Evolutionary conservation across 768 basidiomycete genomes (phyloP).

Genomic region (Ramaria rubella): DNA sequence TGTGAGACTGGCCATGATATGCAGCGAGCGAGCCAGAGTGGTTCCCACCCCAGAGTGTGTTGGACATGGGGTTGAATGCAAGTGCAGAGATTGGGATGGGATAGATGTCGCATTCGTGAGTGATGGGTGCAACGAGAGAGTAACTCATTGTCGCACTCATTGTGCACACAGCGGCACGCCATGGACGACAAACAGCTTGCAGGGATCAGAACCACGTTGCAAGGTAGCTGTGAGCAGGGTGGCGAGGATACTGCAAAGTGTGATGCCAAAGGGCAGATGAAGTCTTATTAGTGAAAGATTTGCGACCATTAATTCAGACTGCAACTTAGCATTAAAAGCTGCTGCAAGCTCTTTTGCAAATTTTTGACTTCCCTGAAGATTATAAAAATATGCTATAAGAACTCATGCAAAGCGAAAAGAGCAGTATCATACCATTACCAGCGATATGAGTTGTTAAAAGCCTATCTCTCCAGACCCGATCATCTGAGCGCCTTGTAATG

Average conservation of each 20-base stretch:
- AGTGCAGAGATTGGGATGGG: constrained; percentile 58
- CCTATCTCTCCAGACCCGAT: constrained; percentile 58
- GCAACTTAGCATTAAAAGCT: constrained; percentile 38
- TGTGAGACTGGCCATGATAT: constrained; percentile 54
- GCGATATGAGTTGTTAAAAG: constrained; percentile 38
- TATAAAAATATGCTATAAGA: neutral
- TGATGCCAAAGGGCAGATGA: too few relatives aligned
- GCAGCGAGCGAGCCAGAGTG: constrained; percentile 64
- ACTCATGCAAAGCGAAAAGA: neutral
- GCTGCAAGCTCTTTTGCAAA: constrained; percentile 52
- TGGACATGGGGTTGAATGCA: constrained; percentile 86
- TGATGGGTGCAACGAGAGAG: constrained; percentile 4
- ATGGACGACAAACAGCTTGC: constrained; percentile 11
- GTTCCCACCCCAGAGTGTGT: constrained; percentile 82
- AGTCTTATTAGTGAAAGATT: too few relatives aligned
- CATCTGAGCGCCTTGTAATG: constrained; percentile 57
- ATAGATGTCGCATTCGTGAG: constrained; percentile 14
- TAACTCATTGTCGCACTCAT: constrained; percentile 12
- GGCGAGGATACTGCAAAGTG: too few relatives aligned
- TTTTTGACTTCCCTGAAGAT: constrained; percentile 56
- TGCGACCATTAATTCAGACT: too few relatives aligned
- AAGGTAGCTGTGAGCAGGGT: too few relatives aligned
- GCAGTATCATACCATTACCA: constrained; percentile 44
- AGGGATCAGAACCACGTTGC: neutral
- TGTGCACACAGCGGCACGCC: neutral